phyloP scores from a whole-genome alignment of 108 stramenopile genomes.

The Skeletonema menzelii region DNA sequence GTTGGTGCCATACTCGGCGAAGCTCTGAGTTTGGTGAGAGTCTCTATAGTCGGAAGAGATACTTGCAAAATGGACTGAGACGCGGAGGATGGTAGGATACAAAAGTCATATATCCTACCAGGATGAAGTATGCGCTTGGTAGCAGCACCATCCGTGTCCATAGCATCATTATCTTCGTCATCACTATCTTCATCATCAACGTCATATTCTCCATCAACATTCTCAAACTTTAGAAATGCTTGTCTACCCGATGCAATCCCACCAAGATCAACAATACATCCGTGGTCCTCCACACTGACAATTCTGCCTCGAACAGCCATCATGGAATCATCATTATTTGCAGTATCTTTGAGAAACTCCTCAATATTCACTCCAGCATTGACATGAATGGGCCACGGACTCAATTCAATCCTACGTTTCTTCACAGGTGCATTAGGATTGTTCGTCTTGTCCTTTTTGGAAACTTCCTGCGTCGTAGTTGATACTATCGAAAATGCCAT shows the following conservation, averaged over 20 bases:
- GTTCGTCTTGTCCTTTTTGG: conserved; percentile 14
- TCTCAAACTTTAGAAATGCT: conserved; percentile 73
- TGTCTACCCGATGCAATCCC: background rate
- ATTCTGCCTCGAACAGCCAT: conserved; percentile 63
- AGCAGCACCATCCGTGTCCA: background rate
- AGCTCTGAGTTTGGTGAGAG: conserved; percentile 18
- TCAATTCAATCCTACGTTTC: conserved; percentile 76
- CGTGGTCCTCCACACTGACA: conserved; percentile 76
- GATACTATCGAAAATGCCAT: conserved; percentile 66
- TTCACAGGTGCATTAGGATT: conserved; percentile 7
- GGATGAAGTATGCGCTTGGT: conserved; percentile 40
- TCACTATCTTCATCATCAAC: conserved; percentile 29
- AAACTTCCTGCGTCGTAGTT: conserved; percentile 50
- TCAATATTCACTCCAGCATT: conserved; percentile 47
- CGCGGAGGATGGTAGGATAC: conserved; percentile 6
- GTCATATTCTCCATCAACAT: conserved; percentile 57
- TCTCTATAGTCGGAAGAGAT: conserved; percentile 17
- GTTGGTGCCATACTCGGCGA: conserved; percentile 32
- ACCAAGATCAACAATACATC: conserved; percentile 74
- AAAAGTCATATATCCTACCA: conserved; percentile 58
- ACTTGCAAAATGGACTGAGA: conserved; percentile 33
- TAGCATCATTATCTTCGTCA: conserved; percentile 30
- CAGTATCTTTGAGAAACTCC: conserved; percentile 4
- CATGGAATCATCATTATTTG: background rate
- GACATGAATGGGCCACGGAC: conserved; percentile 54